These are phyloP conservation scores for Talaromyces sp. DNA, from an alignment of 2,329 filamentous ascomycete species.

Conservation along the genomic window DNA sequence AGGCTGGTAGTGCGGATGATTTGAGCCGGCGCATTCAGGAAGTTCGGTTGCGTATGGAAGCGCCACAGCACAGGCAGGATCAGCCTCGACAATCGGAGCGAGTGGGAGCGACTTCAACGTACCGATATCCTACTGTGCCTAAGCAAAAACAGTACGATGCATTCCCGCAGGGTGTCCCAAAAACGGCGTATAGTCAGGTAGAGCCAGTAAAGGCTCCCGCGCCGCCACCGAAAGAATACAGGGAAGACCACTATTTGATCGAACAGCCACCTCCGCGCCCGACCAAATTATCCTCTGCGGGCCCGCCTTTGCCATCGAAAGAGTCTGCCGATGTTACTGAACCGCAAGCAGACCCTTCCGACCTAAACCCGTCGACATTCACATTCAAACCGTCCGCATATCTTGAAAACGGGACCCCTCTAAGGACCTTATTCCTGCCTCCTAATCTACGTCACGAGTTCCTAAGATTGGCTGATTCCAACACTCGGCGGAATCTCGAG, in stretches of 20 bases:
- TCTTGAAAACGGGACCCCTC: constrained; percentile 80
- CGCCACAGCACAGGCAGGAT: constrained; percentile 17
- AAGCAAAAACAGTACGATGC: constrained; percentile 31
- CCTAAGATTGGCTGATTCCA: constrained; percentile 66
- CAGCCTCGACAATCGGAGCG: constrained; percentile 19
- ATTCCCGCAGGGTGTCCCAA: constrained; percentile 22
- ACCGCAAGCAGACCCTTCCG: constrained; percentile 23
- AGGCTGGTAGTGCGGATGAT: constrained; percentile 39
- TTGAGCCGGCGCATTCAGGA: constrained; percentile 52
- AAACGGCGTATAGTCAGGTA: constrained; percentile 20
- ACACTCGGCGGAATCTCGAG: constrained; percentile 79
- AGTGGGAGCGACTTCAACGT: constrained; percentile 25
- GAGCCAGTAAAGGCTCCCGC: constrained; percentile 30
- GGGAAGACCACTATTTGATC: constrained; percentile 19
- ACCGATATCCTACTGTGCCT: constrained; percentile 45
- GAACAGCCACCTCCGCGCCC: constrained; percentile 28
- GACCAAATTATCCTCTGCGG: constrained; percentile 24
- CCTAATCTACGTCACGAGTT: constrained; percentile 70
- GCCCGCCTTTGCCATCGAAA: constrained; percentile 29
- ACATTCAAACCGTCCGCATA: constrained; percentile 82
- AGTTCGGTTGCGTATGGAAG: constrained; percentile 42
- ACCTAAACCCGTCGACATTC: constrained; percentile 53
- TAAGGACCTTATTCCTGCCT: constrained; percentile 85
- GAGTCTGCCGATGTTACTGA: constrained; percentile 21
- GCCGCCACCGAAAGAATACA: constrained; percentile 39